These are phyloP conservation scores for Jimgerdemannia lactiflua DNA, from an alignment of 192 early-diverging fungal genomes.

Conservation along the genomic window DNA sequence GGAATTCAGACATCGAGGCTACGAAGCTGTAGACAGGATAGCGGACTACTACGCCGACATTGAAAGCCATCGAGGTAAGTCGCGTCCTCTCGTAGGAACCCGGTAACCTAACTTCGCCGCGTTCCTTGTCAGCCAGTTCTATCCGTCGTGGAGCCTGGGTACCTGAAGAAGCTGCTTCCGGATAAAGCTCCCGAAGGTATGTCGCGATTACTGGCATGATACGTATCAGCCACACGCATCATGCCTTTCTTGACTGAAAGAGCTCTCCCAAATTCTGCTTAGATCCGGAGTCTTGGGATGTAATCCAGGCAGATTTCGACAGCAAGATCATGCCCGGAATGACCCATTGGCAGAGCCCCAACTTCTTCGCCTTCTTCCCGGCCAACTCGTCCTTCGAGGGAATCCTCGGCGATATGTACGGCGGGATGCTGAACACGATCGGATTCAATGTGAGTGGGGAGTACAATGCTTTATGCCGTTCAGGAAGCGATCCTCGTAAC, in stretches of 20 bases:
- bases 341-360: slow-evolving; percentile 65
- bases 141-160: slow-evolving; percentile 56
- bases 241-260: not conserved
- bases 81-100: not conserved
- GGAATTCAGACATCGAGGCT: slow-evolving; percentile 57
- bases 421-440: slow-evolving; percentile 47
- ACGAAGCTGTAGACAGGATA: slow-evolving; percentile 58
- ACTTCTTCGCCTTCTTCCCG: slow-evolving; percentile 64
- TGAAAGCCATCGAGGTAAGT: slow-evolving; percentile 27
- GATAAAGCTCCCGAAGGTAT: slow-evolving; percentile 49
- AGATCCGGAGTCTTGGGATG: slow-evolving; percentile 32
- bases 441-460: slow-evolving; percentile 45
- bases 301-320: slow-evolving; percentile 42
- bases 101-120: not conserved
- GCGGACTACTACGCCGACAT: slow-evolving; percentile 58
- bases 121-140: slow-evolving; percentile 18
- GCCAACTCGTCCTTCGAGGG: slow-evolving; percentile 47
- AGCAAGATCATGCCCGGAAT: slow-evolving; percentile 62
- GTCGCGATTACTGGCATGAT: slow-evolving; percentile 16
- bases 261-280: not conserved
- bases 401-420: slow-evolving; percentile 64
- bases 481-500: not conserved
- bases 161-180: slow-evolving; percentile 51
- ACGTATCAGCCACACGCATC: too few species aligned
- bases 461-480: not conserved